Evolutionary conservation across 2,329 filamentous ascomycete species (phyloP).

Genomic region (Cryoendolithus antarcticus): DNA sequence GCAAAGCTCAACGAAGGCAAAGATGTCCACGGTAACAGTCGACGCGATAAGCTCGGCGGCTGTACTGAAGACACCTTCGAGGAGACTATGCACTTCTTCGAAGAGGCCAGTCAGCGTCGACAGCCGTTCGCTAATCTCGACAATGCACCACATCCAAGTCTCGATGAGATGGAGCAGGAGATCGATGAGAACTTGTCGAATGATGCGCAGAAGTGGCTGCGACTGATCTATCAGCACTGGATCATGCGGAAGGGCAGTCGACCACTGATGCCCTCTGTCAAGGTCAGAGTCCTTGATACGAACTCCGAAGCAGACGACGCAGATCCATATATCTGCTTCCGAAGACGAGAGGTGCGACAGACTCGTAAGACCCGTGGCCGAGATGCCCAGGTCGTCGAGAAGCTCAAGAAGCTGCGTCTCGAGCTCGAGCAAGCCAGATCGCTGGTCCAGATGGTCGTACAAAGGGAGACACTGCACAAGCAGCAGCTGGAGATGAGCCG

Average conservation of each 20-base stretch:
- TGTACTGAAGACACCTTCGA: slow-evolving; percentile 90
- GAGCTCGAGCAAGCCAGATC: slow-evolving; percentile 83
- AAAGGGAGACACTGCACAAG: slow-evolving; percentile 67
- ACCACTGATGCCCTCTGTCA: slow-evolving; percentile 64
- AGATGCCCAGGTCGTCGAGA: slow-evolving; percentile 88
- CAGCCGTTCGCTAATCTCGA: slow-evolving; percentile 85
- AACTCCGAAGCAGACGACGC: slow-evolving; percentile 89
- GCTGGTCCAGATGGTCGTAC: slow-evolving; percentile 62
- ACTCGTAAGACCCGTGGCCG: slow-evolving; percentile 88
- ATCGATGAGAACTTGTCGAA: slow-evolving; percentile 44
- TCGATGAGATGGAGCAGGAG: slow-evolving; percentile 47
- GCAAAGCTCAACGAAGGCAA: slow-evolving; percentile 71
- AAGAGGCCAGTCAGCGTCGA: slow-evolving; percentile 70
- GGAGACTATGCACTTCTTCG: slow-evolving; percentile 86
- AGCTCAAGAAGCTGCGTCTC: slow-evolving; percentile 77
- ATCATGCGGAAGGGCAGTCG: slow-evolving; percentile 59
- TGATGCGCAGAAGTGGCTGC: slow-evolving; percentile 48
- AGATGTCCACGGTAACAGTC: slow-evolving; percentile 29
- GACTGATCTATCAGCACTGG: slow-evolving; percentile 85
- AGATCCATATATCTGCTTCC: slow-evolving; percentile 96
- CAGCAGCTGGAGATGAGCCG: slow-evolving; percentile 65
- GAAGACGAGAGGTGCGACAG: slow-evolving; percentile 83
- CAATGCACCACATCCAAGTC: slow-evolving; percentile 62
- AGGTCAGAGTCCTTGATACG: slow-evolving; percentile 60
- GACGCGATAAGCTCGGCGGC: slow-evolving; percentile 35